phyloP scores from a whole-genome alignment of 2,329 filamentous ascomycete genomes.

The Didymella sp. region DNA sequence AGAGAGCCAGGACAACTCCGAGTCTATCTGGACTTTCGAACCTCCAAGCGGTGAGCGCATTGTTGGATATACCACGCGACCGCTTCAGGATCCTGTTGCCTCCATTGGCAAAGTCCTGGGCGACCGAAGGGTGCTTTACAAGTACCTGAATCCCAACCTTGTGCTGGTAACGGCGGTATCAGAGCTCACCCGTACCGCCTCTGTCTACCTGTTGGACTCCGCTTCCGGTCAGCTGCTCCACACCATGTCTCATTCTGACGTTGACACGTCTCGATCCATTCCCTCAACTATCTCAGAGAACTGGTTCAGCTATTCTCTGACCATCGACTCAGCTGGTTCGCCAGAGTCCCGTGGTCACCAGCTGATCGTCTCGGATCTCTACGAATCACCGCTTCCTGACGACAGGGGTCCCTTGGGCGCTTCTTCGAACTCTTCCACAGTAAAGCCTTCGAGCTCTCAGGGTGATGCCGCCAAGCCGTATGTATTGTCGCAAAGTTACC shows the following conservation, averaged over 20 bases:
- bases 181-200: conserved; percentile 65
- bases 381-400: conserved; percentile 82
- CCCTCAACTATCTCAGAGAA: conserved; percentile 87
- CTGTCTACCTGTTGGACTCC: conserved; percentile 82
- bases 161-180: conserved; percentile 75
- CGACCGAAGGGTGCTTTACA: conserved; percentile 93
- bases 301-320: conserved; percentile 89
- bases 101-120: conserved; percentile 95
- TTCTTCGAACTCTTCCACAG: conserved; percentile 76
- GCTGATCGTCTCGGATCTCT: conserved; percentile 84
- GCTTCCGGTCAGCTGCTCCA: conserved; percentile 83
- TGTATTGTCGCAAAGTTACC: conserved; percentile 79
- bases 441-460: conserved; percentile 68
- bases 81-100: conserved; percentile 83
- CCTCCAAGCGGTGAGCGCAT: conserved; percentile 72
- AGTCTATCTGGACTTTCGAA: conserved; percentile 72
- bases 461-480: conserved; percentile 70
- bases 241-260: conserved; percentile 71
- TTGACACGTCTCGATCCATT: conserved; percentile 77
- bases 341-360: conserved; percentile 78
- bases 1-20: conserved; percentile 29
- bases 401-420: conserved; percentile 81
- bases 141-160: conserved; percentile 91
- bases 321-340: conserved; percentile 60
- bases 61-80: conserved; percentile 69